Evolutionary conservation across 164 flowering plant species (phyloP), one percentile per base, ranked within the genome.

Genomic region (Annona squamosa): DNA sequence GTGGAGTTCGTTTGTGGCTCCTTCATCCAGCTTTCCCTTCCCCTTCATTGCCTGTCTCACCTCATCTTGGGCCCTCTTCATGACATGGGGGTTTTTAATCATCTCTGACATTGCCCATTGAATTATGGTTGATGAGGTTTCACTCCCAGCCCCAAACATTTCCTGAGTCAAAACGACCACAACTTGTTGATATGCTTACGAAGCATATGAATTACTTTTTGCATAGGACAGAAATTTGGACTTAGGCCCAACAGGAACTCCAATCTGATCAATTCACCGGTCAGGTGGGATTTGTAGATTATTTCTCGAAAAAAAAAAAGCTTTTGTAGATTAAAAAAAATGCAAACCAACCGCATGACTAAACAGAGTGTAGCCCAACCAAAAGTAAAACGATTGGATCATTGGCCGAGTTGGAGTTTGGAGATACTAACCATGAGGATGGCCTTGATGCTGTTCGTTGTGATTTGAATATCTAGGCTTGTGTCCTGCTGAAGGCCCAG

Each of bases 361-460:
- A 26, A 26, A 26, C 37, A 26, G 37, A n/a, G 37, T 26, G 37
- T 26, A 26, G 37, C 37, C 37, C 37, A 26, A 26, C 37, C 37
- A 26, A 26, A 26, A 26, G 37, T 26, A 26, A 26, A 26, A 26
- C 37, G 37, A 26, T 26, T 26, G 37, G 37, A 26, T 26, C 37
- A 26, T 26, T 26, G 37, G 37, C 37, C 37, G 37, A 26, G 37
- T 26, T 26, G 37, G 37, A 26, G 37, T 26, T 26, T 26, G 37
- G 3, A 68, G 26, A 61, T 61, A 48, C 75, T 73, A 2, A 73
- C 75, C 61, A 73, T 48, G 26, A 73, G 48, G 63, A 73, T 48
- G 17, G 75, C 75, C 26, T 73, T 73, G 41, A 73, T 26, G 62
- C 5, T 73, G 63, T 48, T 41, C 4, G 10, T 37, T 48, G 75